Evolutionary conservation across 1,284 basidiomycete genomes (phyloP).

Genomic region (Boletus subluridellus): DNA sequence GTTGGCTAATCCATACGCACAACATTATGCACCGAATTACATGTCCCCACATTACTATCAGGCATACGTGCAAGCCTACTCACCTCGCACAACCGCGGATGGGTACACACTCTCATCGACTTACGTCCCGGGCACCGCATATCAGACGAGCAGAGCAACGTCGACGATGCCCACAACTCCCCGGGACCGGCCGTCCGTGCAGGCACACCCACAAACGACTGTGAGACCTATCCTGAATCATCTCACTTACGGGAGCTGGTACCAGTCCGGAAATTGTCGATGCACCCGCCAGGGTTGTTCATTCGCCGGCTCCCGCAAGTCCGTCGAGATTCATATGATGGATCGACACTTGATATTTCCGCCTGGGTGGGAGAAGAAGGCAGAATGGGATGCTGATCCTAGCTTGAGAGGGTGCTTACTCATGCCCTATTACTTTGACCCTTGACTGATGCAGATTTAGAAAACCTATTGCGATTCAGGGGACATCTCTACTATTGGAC

Average conservation of each 20-base stretch:
- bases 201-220: slow-evolving; percentile 1
- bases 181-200: slow-evolving; percentile 4
- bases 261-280: slow-evolving; percentile 55
- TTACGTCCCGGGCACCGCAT: slow-evolving; percentile 35
- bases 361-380: slow-evolving; percentile 65
- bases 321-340: slow-evolving; percentile 83
- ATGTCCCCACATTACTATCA: slow-evolving; percentile 56
- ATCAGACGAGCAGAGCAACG: slow-evolving; percentile 15
- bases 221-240: slow-evolving; percentile 16
- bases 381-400: slow-evolving; percentile 74
- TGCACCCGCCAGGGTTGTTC: slow-evolving; percentile 69
- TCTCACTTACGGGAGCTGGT: slow-evolving; percentile 45
- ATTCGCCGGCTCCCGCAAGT: slow-evolving; percentile 72
- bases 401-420: slow-evolving; percentile 61
- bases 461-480: slow-evolving; percentile 74
- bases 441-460: slow-evolving; percentile 34
- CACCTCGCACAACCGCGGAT: slow-evolving; percentile 43
- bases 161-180: not conserved
- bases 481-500: slow-evolving; percentile 73
- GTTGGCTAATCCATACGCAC: slow-evolving; percentile 42
- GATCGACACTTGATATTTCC: slow-evolving; percentile 86
- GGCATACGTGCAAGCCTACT: slow-evolving; percentile 46
- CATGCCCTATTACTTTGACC: not conserved
- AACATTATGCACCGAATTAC: slow-evolving; percentile 26
- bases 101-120: slow-evolving; percentile 57